Evolutionary conservation across 2,329 filamentous ascomycete species (phyloP), one percentile per base, ranked within the genome.

Genomic region (Ascochyta clinopodiicola): DNA sequence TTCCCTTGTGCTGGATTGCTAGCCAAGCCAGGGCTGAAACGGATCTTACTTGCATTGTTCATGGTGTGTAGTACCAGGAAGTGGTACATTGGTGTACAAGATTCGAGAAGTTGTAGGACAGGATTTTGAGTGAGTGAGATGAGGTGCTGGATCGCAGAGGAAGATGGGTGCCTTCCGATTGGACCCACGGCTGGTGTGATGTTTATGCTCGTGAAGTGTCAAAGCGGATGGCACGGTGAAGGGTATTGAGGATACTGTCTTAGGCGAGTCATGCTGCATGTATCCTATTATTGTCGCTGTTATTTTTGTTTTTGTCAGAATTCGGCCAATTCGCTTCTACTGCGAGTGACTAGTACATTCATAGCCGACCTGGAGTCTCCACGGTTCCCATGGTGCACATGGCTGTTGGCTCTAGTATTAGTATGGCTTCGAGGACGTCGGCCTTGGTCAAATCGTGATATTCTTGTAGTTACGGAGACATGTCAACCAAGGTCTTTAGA

Each of bases 1-100:
- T 29, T 3, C 27, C 27, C 4, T 29, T 12, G 27, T 9, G 9
- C 27, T 29, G 27, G 8, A 10, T 29, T 29, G 8, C 9, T 29
- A 29, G 8, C 9, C 27, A 29, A 29, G 27, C 32, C 17, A 39
- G 22, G 40, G 53, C 53, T 54, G 48, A 62, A 65, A 62, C 55
- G 51, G 61, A 63, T 68, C 59, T 56, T 59, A 67, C 59, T 59
- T 71, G 61, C 66, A 40, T 44, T 19, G 51, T 59, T 37, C 31
- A 39, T 44, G 43, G 22, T 46, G 37, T 51, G 38, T 48, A 36
- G 39, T 37, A 57, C 52, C 44, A 17, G 50, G 44, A 24, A 7
- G 37, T 40, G 12, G 25, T 50, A 46, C 25, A 47, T 15, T 15
- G 36, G 34, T 22, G 44, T 17, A 45, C 49, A 22, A 25, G 42